Evolutionary conservation across 2,329 filamentous ascomycete genomes (phyloP).

Genomic region (Diaporthe vaccinii): DNA sequence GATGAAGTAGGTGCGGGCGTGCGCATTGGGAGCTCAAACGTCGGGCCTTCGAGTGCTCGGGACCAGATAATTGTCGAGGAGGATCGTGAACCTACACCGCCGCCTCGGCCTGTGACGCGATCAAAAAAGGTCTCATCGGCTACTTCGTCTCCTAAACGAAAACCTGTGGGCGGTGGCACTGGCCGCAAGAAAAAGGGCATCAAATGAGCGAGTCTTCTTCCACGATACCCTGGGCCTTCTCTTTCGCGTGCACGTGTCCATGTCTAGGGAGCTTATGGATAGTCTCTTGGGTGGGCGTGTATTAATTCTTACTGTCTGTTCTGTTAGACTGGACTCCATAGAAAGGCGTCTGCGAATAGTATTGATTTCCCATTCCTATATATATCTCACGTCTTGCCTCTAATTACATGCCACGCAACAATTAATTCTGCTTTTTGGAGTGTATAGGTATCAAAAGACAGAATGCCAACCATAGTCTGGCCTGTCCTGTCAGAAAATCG

Average conservation of each 20-base stretch:
- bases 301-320: constrained; percentile 22
- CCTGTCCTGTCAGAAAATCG: background rate
- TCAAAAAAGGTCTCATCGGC: constrained; percentile 53
- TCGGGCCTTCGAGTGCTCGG: constrained; percentile 45
- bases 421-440: constrained; percentile 8
- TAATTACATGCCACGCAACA: background rate
- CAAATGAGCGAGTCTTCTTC: constrained; percentile 33
- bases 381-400: background rate
- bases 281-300: background rate
- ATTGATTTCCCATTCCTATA: background rate
- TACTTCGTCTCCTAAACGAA: constrained; percentile 55
- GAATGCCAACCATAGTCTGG: background rate
- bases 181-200: constrained; percentile 46
- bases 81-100: constrained; percentile 43
- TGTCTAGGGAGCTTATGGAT: constrained; percentile 11
- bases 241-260: background rate
- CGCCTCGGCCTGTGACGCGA: constrained; percentile 42
- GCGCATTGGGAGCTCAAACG: constrained; percentile 35
- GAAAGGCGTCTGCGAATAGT: constrained; percentile 28
- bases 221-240: constrained; percentile 31
- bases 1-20: constrained; percentile 47
- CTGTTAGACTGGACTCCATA: constrained; percentile 23
- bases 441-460: constrained; percentile 36
- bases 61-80: constrained; percentile 58
- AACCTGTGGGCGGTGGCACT: constrained; percentile 48